Conservation (phyloP, 2,329 filamentous ascomycete genomes). For the Myriosclerotinia curreyana region DNA sequence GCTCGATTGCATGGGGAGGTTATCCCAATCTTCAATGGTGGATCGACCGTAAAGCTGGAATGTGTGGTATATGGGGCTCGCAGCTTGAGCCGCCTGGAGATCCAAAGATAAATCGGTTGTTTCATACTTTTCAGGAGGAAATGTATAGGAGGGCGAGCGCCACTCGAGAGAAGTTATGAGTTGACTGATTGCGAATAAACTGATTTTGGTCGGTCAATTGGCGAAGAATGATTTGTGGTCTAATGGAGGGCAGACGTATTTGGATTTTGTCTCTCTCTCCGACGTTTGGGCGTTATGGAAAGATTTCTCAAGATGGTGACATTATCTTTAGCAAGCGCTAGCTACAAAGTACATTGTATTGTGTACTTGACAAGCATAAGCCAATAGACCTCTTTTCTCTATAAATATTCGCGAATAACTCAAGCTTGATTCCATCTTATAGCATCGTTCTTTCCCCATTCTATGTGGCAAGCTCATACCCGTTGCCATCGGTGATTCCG, state of each 20-base stretch:
- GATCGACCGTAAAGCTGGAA: conserved; percentile 42
- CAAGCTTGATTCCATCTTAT: background rate
- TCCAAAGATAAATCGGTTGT: conserved; percentile 38
- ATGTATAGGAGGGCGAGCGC: conserved; percentile 38
- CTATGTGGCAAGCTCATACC: too few relatives aligned
- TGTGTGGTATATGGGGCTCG: conserved; percentile 45
- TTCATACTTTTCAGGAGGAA: conserved; percentile 42
- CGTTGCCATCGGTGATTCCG: background rate
- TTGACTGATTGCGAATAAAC: background rate
- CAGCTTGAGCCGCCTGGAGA: conserved; percentile 47
- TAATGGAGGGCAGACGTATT: background rate
- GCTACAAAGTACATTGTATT: background rate
- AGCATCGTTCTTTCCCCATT: background rate
- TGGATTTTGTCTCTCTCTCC: background rate
- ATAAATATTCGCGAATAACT: background rate
- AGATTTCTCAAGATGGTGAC: background rate
- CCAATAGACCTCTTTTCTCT: background rate
- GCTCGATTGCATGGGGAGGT: conserved; percentile 46
- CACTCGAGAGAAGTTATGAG: conserved; percentile 10
- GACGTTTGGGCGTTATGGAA: background rate
- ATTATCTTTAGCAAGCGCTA: background rate
- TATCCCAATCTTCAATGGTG: conserved; percentile 49
- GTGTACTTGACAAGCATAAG: background rate
- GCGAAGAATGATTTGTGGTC: background rate
- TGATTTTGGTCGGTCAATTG: background rate